A percentile compares a stretch with the other conserved stretches of the same genome.
Conservation (phyloP, 1,139 yeast species). For the Candida tetrigidarum region DNA sequence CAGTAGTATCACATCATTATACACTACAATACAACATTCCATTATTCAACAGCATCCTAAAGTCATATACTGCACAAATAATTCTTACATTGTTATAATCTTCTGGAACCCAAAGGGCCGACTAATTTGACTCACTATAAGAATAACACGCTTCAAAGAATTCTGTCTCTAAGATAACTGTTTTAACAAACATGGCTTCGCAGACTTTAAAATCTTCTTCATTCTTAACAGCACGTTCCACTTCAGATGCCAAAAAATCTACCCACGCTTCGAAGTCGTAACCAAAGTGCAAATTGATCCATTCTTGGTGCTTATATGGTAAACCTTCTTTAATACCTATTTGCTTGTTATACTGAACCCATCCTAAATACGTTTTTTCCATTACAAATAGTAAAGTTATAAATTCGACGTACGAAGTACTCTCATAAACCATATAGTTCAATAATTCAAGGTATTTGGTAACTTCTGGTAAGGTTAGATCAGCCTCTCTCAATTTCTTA, state of each 20-base stretch:
- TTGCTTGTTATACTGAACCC: constrained; percentile 45
- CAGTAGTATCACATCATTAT: no score
- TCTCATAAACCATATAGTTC: constrained; percentile 29
- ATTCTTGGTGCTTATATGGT: constrained; percentile 50
- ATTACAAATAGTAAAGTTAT: constrained; percentile 49
- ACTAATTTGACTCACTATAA: constrained; percentile 20
- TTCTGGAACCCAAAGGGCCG: no score
- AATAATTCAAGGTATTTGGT: constrained; percentile 41
- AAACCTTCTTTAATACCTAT: constrained; percentile 30
- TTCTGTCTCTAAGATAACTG: constrained; percentile 42
- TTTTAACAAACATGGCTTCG: constrained; percentile 35
- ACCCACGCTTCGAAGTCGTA: constrained; percentile 51
- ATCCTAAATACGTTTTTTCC: constrained; percentile 55
- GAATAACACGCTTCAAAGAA: constrained; percentile 54
- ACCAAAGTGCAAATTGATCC: constrained; percentile 57
- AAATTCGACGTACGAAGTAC: constrained; percentile 43
- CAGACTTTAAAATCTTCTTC: constrained; percentile 23
- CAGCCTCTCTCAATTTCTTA: constrained; percentile 22
- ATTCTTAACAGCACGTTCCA: constrained; percentile 36
- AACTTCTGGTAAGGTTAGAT: constrained; percentile 34
- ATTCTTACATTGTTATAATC: no score
- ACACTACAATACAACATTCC: no score
- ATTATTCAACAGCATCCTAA: no score
- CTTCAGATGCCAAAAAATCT: constrained; percentile 45
- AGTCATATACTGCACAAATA: no score